Percentiles rank a stretch among this genome's conserved stretches.
Evolutionary conservation across 2,329 filamentous ascomycete genomes (phyloP).

Genomic region (Pseudogymnoascus sp.): DNA sequence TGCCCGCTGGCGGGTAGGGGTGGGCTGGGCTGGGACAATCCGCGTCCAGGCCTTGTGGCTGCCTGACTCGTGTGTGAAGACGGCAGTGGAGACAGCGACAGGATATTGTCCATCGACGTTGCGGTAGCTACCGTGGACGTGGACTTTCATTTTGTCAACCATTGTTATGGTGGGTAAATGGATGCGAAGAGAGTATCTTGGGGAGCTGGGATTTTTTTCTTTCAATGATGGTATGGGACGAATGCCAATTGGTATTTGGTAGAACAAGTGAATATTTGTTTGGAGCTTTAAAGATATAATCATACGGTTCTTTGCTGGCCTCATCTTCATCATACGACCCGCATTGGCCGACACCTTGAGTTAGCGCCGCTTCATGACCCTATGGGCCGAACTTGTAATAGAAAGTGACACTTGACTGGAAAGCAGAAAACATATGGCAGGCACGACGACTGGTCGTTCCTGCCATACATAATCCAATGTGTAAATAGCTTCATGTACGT

Average conservation of each 20-base stretch:
- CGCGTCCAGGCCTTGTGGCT: neutral
- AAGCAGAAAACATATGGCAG: neutral
- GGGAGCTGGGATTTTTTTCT: neutral
- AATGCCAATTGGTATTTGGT: neutral
- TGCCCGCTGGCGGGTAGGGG: neutral
- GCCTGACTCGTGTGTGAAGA: neutral
- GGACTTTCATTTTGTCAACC: slow-evolving; percentile 3
- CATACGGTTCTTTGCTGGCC: neutral
- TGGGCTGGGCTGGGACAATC: neutral
- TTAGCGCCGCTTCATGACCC: neutral
- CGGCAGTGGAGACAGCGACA: neutral
- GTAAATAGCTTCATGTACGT: neutral
- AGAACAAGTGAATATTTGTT: neutral
- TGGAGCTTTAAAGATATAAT: neutral
- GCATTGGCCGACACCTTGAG: neutral
- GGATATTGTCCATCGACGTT: neutral
- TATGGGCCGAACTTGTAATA: neutral
- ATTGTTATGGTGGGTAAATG: neutral
- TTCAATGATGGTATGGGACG: neutral
- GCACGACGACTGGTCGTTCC: neutral
- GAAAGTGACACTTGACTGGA: neutral
- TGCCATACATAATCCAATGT: neutral
- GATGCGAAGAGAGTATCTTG: neutral
- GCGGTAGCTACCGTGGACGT: neutral
- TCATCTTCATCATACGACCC: neutral